Evolutionary conservation across 1,284 basidiomycete species (phyloP), one percentile per base, ranked within the genome.

Genomic region (Boletus calvinii): DNA sequence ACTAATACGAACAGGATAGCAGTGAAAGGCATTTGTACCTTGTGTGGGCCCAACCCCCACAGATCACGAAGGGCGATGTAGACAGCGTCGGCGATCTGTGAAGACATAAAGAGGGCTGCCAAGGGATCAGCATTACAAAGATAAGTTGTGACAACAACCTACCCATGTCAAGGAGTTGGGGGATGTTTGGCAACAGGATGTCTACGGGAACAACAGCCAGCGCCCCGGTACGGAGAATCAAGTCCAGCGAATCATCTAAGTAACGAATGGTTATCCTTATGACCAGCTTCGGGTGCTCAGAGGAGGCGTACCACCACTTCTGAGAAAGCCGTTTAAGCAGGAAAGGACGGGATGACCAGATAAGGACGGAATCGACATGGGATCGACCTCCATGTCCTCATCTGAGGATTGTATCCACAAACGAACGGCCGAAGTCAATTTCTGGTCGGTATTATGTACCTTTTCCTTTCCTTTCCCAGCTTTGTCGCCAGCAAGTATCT

Each of bases 131-230:
- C 2, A 3, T 24, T 2, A 31, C 30, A 29, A 34, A 38, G 6
- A 48, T 22, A 10, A 31, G 29, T 15, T 15, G 2, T 10, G 26
- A 47, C 39, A 38, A 38, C 13, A 48, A 36, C 70, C 35, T 60
- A 80, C 81, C 76, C 43, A 77, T 61, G 50, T 70, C 52, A 54
- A 71, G 74, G 6, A 83, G 55, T 56, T 69, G 75, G 24, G 65
- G 59, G 29, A 75, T 58, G n/a, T 74, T 59, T 18, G 59, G 59
- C 7, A 63, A 39, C 50, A 71, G 43, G 43, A 70, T 55, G 31
- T 62, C 56, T 26, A 63, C 34, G 13, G 68, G 59, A 30, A 72
- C 50, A 47, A 48, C 62, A 29, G 59, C 56, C 46, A 79, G 62
- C 30, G 68, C 56, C 44, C 77, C 74, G 43, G 71, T 70, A 34